These are phyloP conservation scores for Bacterosira constricta DNA, from an alignment of 108 stramenopile genomes.

Conservation along the genomic window DNA sequence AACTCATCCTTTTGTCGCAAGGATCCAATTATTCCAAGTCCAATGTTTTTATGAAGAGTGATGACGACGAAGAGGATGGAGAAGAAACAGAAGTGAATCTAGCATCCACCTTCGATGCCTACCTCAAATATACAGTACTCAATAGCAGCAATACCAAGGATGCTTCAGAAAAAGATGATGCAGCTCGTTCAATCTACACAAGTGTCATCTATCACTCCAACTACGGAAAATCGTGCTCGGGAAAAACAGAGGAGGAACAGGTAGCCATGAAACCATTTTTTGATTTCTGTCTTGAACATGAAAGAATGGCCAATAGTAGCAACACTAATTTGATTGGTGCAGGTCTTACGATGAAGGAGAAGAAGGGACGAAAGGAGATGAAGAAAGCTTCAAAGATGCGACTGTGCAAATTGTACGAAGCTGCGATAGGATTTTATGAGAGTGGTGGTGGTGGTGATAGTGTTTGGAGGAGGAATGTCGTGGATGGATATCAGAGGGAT, in stretches of 20 bases:
- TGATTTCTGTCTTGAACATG: constrained; percentile 56
- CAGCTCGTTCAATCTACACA: constrained; percentile 62
- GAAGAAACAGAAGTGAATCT: constrained; percentile 2
- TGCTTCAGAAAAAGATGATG: constrained; percentile 10
- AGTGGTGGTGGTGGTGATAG: constrained; percentile 13
- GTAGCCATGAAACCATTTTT: constrained; percentile 44
- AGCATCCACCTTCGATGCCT: constrained; percentile 3
- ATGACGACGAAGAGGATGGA: neutral
- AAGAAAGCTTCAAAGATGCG: constrained; percentile 28
- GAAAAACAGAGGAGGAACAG: constrained; percentile 42
- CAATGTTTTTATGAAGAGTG: neutral
- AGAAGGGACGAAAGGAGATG: constrained; percentile 16
- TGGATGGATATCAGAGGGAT: constrained; percentile 28
- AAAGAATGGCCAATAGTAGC: constrained; percentile 9
- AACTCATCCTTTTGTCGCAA: constrained; percentile 62
- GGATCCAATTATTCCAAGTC: constrained; percentile 36
- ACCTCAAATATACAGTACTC: constrained; percentile 13
- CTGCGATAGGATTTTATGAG: constrained; percentile 58
- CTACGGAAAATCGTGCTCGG: constrained; percentile 32
- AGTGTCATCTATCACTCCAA: constrained; percentile 58
- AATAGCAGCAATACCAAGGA: too few species aligned
- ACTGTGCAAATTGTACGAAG: constrained; percentile 56
- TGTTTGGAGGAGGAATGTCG: constrained; percentile 20
- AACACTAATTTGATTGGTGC: neutral
- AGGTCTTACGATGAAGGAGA: constrained; percentile 11